These are phyloP conservation scores for Lactarius sp. DNA, from an alignment of 768 basidiomycete species.

Conservation along the genomic window DNA sequence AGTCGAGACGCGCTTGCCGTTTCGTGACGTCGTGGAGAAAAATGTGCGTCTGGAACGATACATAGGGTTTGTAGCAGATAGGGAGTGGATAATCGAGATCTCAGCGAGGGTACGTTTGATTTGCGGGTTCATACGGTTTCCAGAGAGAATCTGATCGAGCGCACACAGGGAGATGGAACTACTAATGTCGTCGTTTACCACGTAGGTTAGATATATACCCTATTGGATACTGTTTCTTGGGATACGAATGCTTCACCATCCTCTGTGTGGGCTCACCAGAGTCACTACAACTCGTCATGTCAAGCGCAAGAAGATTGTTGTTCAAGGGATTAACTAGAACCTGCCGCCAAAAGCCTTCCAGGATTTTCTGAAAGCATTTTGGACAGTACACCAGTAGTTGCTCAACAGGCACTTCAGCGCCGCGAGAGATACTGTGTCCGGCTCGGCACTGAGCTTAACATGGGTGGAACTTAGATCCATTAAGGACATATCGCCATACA, in stretches of 20 bases:
- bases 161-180: background rate
- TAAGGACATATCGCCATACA: too few species aligned
- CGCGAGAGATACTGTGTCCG: too few species aligned
- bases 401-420: too few species aligned
- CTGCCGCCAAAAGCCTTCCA: too few species aligned
- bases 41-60: background rate
- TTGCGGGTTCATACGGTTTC: background rate
- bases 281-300: background rate
- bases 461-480: too few species aligned
- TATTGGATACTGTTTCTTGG: background rate
- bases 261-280: background rate
- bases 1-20: constrained; percentile 9
- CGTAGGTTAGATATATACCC: background rate
- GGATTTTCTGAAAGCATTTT: too few species aligned
- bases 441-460: too few species aligned
- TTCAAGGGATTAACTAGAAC: too few species aligned
- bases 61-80: constrained; percentile 6
- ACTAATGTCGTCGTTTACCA: constrained; percentile 1
- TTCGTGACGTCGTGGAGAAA: constrained; percentile 8
- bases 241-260: background rate
- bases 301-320: background rate
- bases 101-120: constrained; percentile 2
- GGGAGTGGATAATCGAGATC: constrained; percentile 17
- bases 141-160: background rate
- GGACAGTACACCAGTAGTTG: too few species aligned